phyloP scores from a whole-genome alignment of 306 rosid species.

The Cyclanthera cordifolia region DNA sequence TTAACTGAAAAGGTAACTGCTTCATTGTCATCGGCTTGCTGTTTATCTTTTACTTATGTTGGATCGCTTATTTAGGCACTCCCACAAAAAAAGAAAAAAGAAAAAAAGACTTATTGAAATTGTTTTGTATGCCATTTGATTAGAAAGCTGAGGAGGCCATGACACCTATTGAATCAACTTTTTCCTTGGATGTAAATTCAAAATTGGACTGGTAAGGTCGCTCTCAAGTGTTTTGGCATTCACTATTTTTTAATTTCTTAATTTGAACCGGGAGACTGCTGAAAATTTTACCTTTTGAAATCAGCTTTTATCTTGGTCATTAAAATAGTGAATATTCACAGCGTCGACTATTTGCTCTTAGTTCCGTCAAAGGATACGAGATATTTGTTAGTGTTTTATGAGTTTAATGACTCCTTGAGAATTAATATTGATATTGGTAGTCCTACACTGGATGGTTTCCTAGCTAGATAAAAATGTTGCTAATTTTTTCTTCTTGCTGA shows the following conservation, averaged over 20 bases:
- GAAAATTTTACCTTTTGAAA: neutral
- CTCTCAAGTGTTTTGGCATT: neutral
- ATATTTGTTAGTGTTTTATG: neutral
- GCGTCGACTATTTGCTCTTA: neutral
- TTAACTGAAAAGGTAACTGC: constrained; percentile 72
- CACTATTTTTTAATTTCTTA: neutral
- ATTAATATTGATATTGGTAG: neutral
- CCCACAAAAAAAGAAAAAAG: neutral
- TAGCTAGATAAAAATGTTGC: neutral
- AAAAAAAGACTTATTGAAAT: neutral
- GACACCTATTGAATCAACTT: constrained; percentile 95
- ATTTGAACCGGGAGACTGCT: neutral
- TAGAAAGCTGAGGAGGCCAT: constrained; percentile 95
- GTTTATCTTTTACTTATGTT: neutral
- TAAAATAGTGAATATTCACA: neutral
- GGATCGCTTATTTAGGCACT: neutral
- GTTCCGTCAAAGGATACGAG: neutral
- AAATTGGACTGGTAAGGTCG: constrained; percentile 76
- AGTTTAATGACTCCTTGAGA: neutral
- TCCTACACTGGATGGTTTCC: neutral
- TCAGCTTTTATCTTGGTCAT: neutral
- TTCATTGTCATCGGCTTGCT: neutral
- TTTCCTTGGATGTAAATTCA: constrained; percentile 83
- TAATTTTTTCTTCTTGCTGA: neutral
- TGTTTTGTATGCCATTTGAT: constrained; percentile 5